A percentile compares a stretch with the other conserved stretches of the same genome.
These are phyloP conservation scores for Linderniella brevidens DNA, from an alignment of 257 asterid genomes.

Conservation along the genomic window DNA sequence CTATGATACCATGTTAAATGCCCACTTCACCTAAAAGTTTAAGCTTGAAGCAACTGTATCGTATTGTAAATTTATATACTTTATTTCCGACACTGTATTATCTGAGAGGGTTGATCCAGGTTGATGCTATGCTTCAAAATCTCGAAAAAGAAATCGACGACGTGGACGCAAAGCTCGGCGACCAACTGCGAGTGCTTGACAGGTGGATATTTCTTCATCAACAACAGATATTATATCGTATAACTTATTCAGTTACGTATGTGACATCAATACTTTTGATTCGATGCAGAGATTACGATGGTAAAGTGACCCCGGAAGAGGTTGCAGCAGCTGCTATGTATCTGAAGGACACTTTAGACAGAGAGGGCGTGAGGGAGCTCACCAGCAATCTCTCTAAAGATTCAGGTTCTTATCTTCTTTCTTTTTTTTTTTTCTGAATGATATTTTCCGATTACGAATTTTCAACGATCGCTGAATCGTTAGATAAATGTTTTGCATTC, in stretches of 20 bases:
- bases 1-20: too few species aligned
- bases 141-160: conserved; percentile 90
- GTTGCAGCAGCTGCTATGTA: conserved; percentile 72
- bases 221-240: background rate
- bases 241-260: background rate
- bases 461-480: too few species aligned
- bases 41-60: too few species aligned
- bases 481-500: background rate
- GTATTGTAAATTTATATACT: too few species aligned
- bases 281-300: conserved; percentile 56
- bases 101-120: conserved; percentile 23
- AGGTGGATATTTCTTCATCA: conserved; percentile 25
- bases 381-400: conserved; percentile 77
- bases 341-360: conserved; percentile 71
- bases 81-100: too few species aligned
- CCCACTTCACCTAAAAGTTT: too few species aligned
- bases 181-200: conserved; percentile 78
- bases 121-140: conserved; percentile 79
- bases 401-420: conserved; percentile 25
- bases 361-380: conserved; percentile 69
- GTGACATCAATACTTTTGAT: background rate
- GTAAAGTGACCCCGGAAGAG: conserved; percentile 80
- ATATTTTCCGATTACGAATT: too few species aligned
- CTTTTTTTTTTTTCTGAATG: too few species aligned
- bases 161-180: conserved; percentile 87